These are phyloP conservation scores for Suillus variegatus DNA, from an alignment of 768 basidiomycete genomes.

Conservation along the genomic window DNA sequence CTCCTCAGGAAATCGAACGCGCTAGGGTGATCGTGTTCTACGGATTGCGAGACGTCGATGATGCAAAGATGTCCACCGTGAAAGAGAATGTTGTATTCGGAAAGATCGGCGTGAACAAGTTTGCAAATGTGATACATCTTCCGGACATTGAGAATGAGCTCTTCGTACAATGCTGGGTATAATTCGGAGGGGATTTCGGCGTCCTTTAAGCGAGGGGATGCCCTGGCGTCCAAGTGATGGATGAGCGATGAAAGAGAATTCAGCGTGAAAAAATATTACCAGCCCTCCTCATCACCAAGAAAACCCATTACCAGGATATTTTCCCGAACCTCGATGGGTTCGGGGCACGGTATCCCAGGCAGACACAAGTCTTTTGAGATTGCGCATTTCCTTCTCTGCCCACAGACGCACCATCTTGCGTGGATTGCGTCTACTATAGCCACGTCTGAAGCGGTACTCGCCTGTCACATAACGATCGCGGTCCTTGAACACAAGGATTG, in stretches of 20 bases:
- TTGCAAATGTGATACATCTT: slow-evolving; percentile 88
- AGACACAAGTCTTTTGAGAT: slow-evolving; percentile 79
- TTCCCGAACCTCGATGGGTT: slow-evolving; percentile 90
- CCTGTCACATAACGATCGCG: slow-evolving; percentile 96
- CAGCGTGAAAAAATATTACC: slow-evolving; percentile 49
- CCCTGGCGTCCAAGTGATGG: slow-evolving; percentile 47
- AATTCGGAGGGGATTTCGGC: slow-evolving; percentile 58
- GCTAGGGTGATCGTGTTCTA: slow-evolving; percentile 96
- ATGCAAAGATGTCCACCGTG: slow-evolving; percentile 82
- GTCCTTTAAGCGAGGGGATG: slow-evolving; percentile 93
- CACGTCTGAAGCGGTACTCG: slow-evolving; percentile 91
- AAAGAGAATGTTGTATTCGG: slow-evolving; percentile 96
- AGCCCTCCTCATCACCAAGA: slow-evolving; percentile 78
- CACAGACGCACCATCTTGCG: slow-evolving; percentile 98
- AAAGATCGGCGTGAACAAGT: slow-evolving; percentile 96
- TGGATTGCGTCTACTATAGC: slow-evolving; percentile 88
- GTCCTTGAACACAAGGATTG: slow-evolving; percentile 96
- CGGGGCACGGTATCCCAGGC: slow-evolving; percentile 87
- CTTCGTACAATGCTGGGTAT: slow-evolving; percentile 66
- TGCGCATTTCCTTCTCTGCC: slow-evolving; percentile 99
- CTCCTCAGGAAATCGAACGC: slow-evolving; percentile 95
- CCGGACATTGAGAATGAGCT: slow-evolving; percentile 78
- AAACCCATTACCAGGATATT: slow-evolving; percentile 98
- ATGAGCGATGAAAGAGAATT: slow-evolving; percentile 1
- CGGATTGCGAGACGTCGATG: slow-evolving; percentile 98